phyloP scores from a whole-genome alignment of 2,329 filamentous ascomycete genomes.

The Pyrenophora seminiperda region DNA sequence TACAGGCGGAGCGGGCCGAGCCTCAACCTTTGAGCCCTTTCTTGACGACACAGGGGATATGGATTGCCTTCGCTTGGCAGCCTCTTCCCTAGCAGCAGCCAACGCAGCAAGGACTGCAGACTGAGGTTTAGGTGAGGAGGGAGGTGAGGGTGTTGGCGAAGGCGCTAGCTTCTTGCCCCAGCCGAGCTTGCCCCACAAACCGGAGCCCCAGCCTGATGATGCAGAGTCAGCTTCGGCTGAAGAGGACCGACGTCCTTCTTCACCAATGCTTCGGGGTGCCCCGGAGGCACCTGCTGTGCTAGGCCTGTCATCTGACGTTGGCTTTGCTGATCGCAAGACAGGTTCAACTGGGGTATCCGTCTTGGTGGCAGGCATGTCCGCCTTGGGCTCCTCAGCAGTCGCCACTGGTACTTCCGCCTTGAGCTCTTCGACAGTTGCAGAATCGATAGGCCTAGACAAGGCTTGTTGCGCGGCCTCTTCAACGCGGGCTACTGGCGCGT shows the following conservation, averaged over 20 bases:
- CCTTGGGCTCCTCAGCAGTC: not conserved
- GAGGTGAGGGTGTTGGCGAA: slow-evolving; percentile 17
- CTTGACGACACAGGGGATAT: slow-evolving; percentile 3
- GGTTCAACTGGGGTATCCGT: not conserved
- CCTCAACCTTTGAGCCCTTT: slow-evolving; percentile 8
- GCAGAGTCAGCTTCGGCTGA: slow-evolving; percentile 13
- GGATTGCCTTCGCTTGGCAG: slow-evolving; percentile 6
- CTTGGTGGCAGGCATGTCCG: not conserved
- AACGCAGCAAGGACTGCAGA: slow-evolving; percentile 15
- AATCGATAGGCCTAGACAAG: not conserved
- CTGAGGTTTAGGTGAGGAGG: slow-evolving; percentile 11
- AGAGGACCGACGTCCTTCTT: slow-evolving; percentile 9
- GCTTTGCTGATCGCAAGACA: not conserved
- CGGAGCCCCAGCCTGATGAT: slow-evolving; percentile 31
- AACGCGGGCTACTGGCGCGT: not conserved
- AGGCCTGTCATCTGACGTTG: slow-evolving; percentile 1
- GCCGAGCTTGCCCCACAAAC: slow-evolving; percentile 39
- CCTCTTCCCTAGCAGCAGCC: slow-evolving; percentile 12
- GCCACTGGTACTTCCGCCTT: not conserved
- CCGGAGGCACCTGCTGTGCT: slow-evolving; percentile 7
- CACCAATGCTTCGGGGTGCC: slow-evolving; percentile 1
- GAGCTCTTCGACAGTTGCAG: not conserved
- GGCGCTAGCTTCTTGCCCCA: slow-evolving; percentile 40
- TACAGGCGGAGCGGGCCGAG: not conserved
- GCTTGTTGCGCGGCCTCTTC: not conserved